A percentile compares a stretch with the other conserved stretches of the same genome.
Conservation (phyloP, 1,284 basidiomycete genomes). For the Microbotryum lychnidis-dioicae region DNA sequence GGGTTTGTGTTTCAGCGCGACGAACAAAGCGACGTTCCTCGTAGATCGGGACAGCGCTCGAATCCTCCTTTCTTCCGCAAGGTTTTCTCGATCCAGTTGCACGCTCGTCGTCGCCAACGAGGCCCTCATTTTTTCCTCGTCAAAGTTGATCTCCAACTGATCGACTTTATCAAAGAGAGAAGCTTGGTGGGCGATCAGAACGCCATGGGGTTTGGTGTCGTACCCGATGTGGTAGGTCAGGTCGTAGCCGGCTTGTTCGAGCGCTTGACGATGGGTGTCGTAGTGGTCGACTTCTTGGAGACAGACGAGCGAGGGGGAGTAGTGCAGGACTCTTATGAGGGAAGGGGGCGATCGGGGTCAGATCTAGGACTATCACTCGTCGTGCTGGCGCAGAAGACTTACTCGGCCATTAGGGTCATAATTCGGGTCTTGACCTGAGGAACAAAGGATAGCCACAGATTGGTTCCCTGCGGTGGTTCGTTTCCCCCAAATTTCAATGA, state of each 20-base stretch:
- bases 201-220: constrained; percentile 30
- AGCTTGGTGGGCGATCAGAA: constrained; percentile 31
- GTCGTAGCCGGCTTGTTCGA: constrained; percentile 3
- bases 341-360: neutral
- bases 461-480: neutral
- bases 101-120: neutral
- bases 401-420: constrained; percentile 34
- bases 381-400: constrained; percentile 13
- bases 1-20: constrained; percentile 50
- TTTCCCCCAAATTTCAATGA: too few relatives aligned
- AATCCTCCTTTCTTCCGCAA: constrained; percentile 4
- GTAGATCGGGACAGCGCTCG: constrained; percentile 44
- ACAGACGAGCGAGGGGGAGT: constrained; percentile 41
- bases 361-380: neutral
- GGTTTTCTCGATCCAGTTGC: constrained; percentile 6
- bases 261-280: neutral
- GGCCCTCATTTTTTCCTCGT: neutral
- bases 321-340: constrained; percentile 30
- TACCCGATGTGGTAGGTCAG: constrained; percentile 32
- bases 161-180: neutral
- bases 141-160: neutral
- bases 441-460: neutral
- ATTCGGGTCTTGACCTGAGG: constrained; percentile 25
- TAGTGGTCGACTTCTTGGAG: constrained; percentile 33
- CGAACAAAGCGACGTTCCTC: constrained; percentile 67